Base-by-base conservation (phyloP, 495 filamentous ascomycete genomes). In the Xylaria intraflava region DNA sequence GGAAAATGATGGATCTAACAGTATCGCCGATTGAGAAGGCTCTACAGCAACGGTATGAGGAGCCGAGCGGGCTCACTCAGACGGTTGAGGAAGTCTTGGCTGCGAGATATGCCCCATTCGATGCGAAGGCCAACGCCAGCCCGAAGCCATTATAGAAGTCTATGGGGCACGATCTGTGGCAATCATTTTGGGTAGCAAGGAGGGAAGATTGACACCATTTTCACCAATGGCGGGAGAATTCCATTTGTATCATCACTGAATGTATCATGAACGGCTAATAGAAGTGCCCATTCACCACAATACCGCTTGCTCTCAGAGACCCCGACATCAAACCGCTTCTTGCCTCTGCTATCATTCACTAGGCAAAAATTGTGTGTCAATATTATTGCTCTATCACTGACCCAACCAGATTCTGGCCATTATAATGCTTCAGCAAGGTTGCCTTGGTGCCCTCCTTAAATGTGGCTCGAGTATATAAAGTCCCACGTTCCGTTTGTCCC, bases 101-200 rank as follows among this genome's bases (percentile, higher is more conserved):
- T 26, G 76, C 72, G 59, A 56, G 78, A 61, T 81, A 80, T 48
- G 64, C 56, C 48, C 72, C 77, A 0, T 61, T 72, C 41, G 68
- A 71, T 23, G 31, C 66, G 60, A 63, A 67, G 58, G 69, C 76
- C 49, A 69, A 69, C 38, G 65, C 67, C 6, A 52, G 65, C 11
- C 42, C 71, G 41, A 65, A 66, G 35, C 63, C 64, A 6, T 49
- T 69, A 59, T 72, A 63, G 51, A 36, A 45, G 16, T 29, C 36
- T 22, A n/a, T 55, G 44, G 49, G 19, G 26, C n/a, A 2, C 16
- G 24, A 20, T 4, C 20, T 11, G 12, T 17, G n/a, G 4, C 16
- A 20, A 4, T 12, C 6, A 42, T 33, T 4, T n/a, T 12, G 33
- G 27, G 12, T 19, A 46, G 5, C 31, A 29, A 46, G 23, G 19